These are phyloP conservation scores for Saitozyma podzolica DNA, from an alignment of 768 basidiomycete genomes.

Conservation along the genomic window DNA sequence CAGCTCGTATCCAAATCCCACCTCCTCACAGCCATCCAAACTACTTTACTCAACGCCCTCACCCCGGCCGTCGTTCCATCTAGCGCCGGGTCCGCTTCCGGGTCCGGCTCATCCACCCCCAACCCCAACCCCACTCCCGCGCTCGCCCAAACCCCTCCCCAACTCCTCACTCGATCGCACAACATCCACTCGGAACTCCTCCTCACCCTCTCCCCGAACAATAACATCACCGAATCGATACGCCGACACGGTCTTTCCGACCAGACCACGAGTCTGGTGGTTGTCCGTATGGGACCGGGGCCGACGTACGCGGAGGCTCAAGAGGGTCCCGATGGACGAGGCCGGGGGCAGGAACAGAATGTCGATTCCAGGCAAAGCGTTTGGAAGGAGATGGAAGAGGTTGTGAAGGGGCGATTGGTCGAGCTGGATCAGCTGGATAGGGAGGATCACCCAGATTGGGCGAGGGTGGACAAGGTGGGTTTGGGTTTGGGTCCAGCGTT, in stretches of 20 bases:
- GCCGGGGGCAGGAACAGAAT: slow-evolving; percentile 3
- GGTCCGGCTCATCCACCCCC: slow-evolving; percentile 55
- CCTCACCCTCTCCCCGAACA: slow-evolving; percentile 81
- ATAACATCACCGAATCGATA: slow-evolving; percentile 88
- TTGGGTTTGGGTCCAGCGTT: neutral
- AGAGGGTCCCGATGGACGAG: slow-evolving; percentile 23
- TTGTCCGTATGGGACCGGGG: slow-evolving; percentile 65
- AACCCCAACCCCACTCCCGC: slow-evolving; percentile 47
- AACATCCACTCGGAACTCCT: slow-evolving; percentile 89
- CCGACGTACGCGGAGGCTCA: slow-evolving; percentile 23
- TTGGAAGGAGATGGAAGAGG: slow-evolving; percentile 60
- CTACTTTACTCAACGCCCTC: slow-evolving; percentile 53
- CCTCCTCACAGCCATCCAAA: slow-evolving; percentile 74
- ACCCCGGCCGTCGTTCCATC: slow-evolving; percentile 31
- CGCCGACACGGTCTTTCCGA: slow-evolving; percentile 80
- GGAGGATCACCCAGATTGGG: slow-evolving; percentile 62
- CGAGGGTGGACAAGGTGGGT: slow-evolving; percentile 69
- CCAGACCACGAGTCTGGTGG: slow-evolving; percentile 64
- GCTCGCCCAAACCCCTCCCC: slow-evolving; percentile 40
- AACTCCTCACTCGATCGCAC: slow-evolving; percentile 69
- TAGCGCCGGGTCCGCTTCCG: slow-evolving; percentile 53
- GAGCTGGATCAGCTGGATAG: slow-evolving; percentile 56
- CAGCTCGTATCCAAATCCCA: slow-evolving; percentile 81
- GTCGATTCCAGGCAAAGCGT: slow-evolving; percentile 39
- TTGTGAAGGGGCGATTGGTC: slow-evolving; percentile 63